phyloP scores from a whole-genome alignment of 768 basidiomycete genomes.

The Lepiota brunneoincarnata region DNA sequence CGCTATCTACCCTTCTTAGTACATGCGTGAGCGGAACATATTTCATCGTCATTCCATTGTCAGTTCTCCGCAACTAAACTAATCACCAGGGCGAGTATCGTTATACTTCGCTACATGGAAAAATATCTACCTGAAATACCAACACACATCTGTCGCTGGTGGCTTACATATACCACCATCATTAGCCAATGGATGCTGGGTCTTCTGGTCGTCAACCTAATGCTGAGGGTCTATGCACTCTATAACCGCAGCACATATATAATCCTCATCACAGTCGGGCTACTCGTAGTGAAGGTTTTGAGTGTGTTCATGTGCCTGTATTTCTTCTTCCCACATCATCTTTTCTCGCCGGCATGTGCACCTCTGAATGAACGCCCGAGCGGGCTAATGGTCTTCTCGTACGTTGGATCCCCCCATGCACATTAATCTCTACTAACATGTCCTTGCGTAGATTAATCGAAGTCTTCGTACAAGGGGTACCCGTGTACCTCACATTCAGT shows the following conservation, averaged over 20 bases:
- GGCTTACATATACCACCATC: background rate
- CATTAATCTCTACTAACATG: background rate
- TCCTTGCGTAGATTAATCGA: background rate
- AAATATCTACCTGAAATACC: too few species aligned
- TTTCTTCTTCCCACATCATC: background rate
- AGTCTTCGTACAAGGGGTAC: background rate
- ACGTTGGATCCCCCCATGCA: background rate
- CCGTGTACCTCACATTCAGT: background rate
- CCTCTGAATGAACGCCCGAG: background rate
- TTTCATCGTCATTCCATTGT: too few species aligned
- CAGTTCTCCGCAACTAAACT: too few species aligned
- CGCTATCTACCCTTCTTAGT: background rate
- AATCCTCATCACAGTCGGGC: background rate
- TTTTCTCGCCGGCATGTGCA: background rate
- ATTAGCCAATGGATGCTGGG: background rate
- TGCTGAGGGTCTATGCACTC: constrained; percentile 1
- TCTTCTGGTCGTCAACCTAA: background rate
- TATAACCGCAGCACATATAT: background rate
- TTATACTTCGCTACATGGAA: too few species aligned
- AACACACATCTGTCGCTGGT: too few species aligned
- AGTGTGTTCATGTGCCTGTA: background rate
- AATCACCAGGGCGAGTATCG: too few species aligned
- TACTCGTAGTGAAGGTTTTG: background rate
- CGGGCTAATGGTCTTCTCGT: background rate
- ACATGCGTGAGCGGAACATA: too few species aligned